Base-by-base conservation (phyloP, 768 basidiomycete species). In the Trametes cinnabarina region DNA sequence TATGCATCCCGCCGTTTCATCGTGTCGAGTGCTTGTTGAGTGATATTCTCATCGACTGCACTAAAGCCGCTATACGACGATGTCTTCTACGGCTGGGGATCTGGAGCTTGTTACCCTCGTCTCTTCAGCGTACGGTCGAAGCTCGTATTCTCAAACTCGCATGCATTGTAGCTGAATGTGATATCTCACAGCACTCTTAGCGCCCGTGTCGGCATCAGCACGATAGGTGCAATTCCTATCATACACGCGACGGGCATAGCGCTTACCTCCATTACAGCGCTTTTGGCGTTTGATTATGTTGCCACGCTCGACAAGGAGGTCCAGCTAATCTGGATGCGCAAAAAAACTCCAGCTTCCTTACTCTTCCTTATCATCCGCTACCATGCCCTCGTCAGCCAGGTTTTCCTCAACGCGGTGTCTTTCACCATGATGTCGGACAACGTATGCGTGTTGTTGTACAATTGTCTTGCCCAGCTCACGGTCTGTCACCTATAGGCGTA, bases 331-430 rank as follows among this genome's bases (percentile, higher is more conserved):
- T 63, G 62, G 62, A 49, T 19, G 25, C 58, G 54, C 30, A 51
- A 46, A 14, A 47, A 44, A 20, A 63, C 48, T 1, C 49, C 35
- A 10, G 62, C 62, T 8, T 52, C 44, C 11, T n/a, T 39, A 9
- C 51, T 63, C 4, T 63, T 55, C 47, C 11, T 63, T 19, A 8
- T 57, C 17, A 56, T 46, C 41, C 58, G 62, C 11, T 63, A 60
- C 34, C 34, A 49, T n/a, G 32, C 55, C 20, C 25, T 63, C 15
- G 20, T 50, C 28, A 32, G 12, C 28, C 47, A 20, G 9, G 41
- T 42, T 9, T 25, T 25, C 34, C 20, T 23, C 9, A 23, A 26
- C 1, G 19, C 49, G 15, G 23, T 30, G 4, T 28, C 25, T 26
- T 47, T 30, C n/a, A 28, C n/a, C n/a, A 22, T n/a, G 15, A 47